These are phyloP conservation scores for Wickerhamiella sorbophila DNA, from an alignment of 805 yeast species.

Conservation along the genomic window DNA sequence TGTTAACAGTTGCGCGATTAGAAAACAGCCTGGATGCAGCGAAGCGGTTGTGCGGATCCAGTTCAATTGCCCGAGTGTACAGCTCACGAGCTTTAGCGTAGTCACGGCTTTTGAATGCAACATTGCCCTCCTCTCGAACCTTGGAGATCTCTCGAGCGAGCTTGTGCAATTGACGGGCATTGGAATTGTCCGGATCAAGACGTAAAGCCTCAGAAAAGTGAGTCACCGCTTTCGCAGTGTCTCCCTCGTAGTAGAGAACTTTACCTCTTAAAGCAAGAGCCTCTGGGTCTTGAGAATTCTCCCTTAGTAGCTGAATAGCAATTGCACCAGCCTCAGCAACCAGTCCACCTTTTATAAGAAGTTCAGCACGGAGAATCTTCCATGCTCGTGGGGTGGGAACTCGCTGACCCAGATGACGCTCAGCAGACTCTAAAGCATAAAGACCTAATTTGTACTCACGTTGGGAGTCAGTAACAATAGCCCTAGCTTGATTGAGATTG, in stretches of 20 bases:
- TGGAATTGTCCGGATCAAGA: conserved; percentile 28
- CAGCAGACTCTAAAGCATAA: conserved; percentile 27
- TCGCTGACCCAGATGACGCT: conserved; percentile 24
- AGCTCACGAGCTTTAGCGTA: conserved; percentile 49
- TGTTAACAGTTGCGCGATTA: conserved; percentile 78
- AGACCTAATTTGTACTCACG: conserved; percentile 23
- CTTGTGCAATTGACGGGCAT: conserved; percentile 24
- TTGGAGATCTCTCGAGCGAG: conserved; percentile 24
- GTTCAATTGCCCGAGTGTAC: conserved; percentile 62
- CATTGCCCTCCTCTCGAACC: conserved; percentile 45
- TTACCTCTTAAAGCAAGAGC: conserved; percentile 28
- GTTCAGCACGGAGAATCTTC: conserved; percentile 23
- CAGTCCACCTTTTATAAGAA: conserved; percentile 21
- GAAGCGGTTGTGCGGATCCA: conserved; percentile 44
- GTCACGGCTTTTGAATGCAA: conserved; percentile 49
- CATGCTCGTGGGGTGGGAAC: conserved; percentile 25
- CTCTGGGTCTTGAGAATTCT: conserved; percentile 26
- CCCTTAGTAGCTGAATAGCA: conserved; percentile 26
- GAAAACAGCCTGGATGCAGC: conserved; percentile 39
- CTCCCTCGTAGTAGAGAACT: conserved; percentile 27
- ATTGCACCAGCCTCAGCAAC: conserved; percentile 26
- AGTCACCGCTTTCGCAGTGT: conserved; percentile 24
- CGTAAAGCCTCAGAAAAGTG: conserved; percentile 30
- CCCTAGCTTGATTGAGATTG: conserved; percentile 24
- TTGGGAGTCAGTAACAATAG: conserved; percentile 14